These are phyloP conservation scores for Diospyros lotus DNA, from an alignment of 148 eudicot genomes.

Conservation along the genomic window DNA sequence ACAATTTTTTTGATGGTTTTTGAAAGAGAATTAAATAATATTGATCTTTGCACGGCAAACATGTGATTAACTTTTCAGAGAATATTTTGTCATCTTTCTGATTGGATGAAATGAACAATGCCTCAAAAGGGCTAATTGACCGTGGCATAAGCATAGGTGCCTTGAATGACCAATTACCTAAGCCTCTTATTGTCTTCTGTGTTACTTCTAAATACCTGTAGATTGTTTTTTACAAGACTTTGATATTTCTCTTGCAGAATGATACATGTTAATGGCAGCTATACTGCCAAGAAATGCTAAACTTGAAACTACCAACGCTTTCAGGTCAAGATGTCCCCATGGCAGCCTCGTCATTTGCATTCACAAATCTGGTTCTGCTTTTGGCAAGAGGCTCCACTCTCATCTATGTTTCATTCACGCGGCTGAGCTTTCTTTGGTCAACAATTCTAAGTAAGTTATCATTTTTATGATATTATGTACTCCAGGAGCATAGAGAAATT, in stretches of 20 bases:
- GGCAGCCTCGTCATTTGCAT: slow-evolving; percentile 18
- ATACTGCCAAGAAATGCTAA: slow-evolving; percentile 25
- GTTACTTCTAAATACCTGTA: too few relatives aligned
- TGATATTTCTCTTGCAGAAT: slow-evolving; percentile 22
- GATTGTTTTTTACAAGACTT: too few relatives aligned
- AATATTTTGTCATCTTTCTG: too few relatives aligned
- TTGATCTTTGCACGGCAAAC: too few relatives aligned
- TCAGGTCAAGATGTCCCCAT: slow-evolving; percentile 14
- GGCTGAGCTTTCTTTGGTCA: slow-evolving; percentile 19
- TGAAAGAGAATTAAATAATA: too few relatives aligned
- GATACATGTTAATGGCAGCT: slow-evolving; percentile 36
- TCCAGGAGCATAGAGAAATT: background rate
- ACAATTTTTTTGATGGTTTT: too few relatives aligned
- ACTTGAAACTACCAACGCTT: slow-evolving; percentile 13
- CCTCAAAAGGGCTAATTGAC: too few relatives aligned
- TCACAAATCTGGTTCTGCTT: slow-evolving; percentile 20
- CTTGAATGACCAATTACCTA: too few relatives aligned
- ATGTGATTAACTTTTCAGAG: too few relatives aligned
- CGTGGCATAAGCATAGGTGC: too few relatives aligned
- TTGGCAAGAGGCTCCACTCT: slow-evolving; percentile 28
- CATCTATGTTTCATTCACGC: slow-evolving; percentile 20
- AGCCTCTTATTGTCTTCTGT: too few relatives aligned
- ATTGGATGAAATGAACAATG: too few relatives aligned
- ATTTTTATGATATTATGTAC: background rate
- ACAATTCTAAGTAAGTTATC: slow-evolving; percentile 41